These are phyloP conservation scores for Coniferiporia sulphurascens DNA, from an alignment of 1,284 basidiomycete species.

Conservation along the genomic window DNA sequence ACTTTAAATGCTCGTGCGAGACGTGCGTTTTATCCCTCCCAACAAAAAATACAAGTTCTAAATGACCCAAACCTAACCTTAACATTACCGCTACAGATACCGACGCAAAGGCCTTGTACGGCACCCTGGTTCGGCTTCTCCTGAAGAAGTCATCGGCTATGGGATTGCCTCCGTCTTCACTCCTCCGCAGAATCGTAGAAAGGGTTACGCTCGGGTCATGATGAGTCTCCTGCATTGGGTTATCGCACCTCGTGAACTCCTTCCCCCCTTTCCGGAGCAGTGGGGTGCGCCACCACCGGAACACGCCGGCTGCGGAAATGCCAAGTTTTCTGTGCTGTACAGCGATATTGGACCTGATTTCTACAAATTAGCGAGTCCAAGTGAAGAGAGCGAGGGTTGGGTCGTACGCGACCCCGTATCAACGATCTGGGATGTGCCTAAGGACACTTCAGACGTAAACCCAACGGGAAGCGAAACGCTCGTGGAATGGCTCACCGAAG, in stretches of 20 bases:
- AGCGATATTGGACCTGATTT: conserved; percentile 59
- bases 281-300: conserved; percentile 36
- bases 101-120: conserved; percentile 14
- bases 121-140: neutral
- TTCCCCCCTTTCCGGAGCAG: conserved; percentile 31
- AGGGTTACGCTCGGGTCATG: conserved; percentile 49
- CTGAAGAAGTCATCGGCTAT: conserved; percentile 33
- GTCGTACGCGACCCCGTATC: conserved; percentile 34
- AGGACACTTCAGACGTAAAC: neutral
- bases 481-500: conserved; percentile 2
- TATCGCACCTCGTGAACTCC: conserved; percentile 28
- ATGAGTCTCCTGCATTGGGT: conserved; percentile 50
- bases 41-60: neutral
- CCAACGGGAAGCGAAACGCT: neutral
- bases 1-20: conserved; percentile 43
- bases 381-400: conserved; percentile 42
- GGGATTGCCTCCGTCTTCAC: conserved; percentile 49
- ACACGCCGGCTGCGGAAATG: conserved; percentile 27
- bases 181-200: conserved; percentile 36
- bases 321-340: conserved; percentile 51
- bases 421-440: conserved; percentile 39
- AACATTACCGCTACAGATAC: neutral
- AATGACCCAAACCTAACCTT: neutral
- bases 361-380: conserved; percentile 44
- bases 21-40: conserved; percentile 30